These are phyloP conservation scores for Helenozyma baotianmanensis DNA, from an alignment of 805 yeast genomes.

Conservation along the genomic window DNA sequence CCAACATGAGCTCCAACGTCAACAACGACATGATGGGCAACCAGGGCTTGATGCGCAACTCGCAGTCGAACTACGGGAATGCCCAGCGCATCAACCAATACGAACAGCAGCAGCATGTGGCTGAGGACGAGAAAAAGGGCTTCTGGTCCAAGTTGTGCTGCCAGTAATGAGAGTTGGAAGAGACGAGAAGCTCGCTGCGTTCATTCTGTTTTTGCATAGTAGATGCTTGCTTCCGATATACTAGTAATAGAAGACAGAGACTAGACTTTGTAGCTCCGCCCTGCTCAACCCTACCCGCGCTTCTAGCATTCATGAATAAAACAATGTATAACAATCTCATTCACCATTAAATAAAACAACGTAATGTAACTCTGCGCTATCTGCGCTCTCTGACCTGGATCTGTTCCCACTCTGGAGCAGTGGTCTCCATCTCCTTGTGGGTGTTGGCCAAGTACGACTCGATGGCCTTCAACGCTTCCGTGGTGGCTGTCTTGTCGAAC, in stretches of 20 bases:
- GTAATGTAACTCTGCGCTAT: no score
- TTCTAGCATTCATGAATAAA: no score
- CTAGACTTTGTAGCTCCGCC: no score
- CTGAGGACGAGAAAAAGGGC: constrained; percentile 34
- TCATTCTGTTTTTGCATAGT: no score
- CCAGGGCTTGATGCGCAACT: constrained; percentile 20
- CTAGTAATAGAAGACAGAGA: no score
- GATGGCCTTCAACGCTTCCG: constrained; percentile 11
- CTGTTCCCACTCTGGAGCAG: constrained; percentile 14
- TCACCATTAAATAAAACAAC: no score
- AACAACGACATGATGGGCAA: constrained; percentile 18
- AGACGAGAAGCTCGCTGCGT: no score
- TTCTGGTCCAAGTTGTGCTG: constrained; percentile 43
- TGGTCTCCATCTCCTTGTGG: constrained; percentile 14
- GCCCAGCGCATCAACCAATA: constrained; percentile 26
- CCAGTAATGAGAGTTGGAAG: no score
- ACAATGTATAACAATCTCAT: no score
- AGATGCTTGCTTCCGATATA: no score
- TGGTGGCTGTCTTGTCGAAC: constrained; percentile 24
- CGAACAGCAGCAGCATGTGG: constrained; percentile 35
- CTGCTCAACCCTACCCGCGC: no score
- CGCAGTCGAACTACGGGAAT: constrained; percentile 20
- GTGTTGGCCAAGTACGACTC: constrained; percentile 13
- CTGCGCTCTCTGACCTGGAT: no score
- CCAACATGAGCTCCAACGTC: constrained; percentile 13